phyloP scores from a whole-genome alignment of 148 eudicot species.

The Camellia japonica region DNA sequence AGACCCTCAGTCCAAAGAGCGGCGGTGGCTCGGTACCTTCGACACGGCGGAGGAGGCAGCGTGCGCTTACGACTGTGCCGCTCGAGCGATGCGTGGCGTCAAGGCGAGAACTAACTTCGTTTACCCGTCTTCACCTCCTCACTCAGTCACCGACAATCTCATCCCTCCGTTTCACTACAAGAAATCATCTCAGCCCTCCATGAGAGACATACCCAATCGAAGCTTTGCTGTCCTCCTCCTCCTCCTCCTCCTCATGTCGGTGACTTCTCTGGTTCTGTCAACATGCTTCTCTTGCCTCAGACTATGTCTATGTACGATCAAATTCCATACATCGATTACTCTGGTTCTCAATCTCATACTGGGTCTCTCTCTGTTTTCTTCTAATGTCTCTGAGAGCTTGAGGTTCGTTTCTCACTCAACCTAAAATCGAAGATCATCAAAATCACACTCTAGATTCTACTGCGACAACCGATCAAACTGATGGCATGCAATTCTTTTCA shows the following conservation, averaged over 20 bases:
- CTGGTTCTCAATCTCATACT: not conserved
- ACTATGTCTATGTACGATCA: not conserved
- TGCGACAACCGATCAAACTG: not conserved
- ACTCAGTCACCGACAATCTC: slow-evolving; percentile 4
- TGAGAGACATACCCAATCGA: not conserved
- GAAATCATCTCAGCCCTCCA: slow-evolving; percentile 31
- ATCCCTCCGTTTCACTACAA: slow-evolving; percentile 11
- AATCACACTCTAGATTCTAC: not conserved
- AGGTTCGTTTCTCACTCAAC: not conserved
- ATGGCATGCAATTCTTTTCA: slow-evolving; percentile 32
- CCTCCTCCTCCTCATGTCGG: slow-evolving; percentile 4
- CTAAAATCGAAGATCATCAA: not conserved
- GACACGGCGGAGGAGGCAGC: slow-evolving; percentile 90
- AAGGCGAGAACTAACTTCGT: slow-evolving; percentile 70
- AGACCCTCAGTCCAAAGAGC: slow-evolving; percentile 70
- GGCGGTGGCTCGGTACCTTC: slow-evolving; percentile 82
- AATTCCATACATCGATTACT: not conserved
- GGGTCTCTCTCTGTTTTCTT: not conserved
- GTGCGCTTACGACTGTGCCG: slow-evolving; percentile 75
- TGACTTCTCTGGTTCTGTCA: slow-evolving; percentile 5
- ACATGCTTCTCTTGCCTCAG: slow-evolving; percentile 19
- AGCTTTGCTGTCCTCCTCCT: not conserved
- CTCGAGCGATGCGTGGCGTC: slow-evolving; percentile 69
- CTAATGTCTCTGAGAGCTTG: not conserved
- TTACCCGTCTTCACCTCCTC: slow-evolving; percentile 30